Conservation (phyloP, 2,329 filamentous ascomycete species). For the Monosporascus sp. region DNA sequence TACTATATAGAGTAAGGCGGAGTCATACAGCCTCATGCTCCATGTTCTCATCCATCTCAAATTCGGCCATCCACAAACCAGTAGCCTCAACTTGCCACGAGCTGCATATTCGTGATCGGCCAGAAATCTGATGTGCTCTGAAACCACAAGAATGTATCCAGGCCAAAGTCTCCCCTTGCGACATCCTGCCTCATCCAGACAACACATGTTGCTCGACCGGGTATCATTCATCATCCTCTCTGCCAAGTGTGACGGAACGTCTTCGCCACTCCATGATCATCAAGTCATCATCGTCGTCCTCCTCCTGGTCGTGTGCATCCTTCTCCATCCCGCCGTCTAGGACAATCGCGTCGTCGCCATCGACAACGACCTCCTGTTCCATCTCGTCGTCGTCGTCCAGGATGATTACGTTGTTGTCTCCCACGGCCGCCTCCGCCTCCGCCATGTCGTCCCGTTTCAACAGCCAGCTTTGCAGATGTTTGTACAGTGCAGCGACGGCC, state of each 20-base stretch:
- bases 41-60: too few species aligned
- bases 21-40: too few species aligned
- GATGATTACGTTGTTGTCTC: not conserved
- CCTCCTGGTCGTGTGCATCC: not conserved
- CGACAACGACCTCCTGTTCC: not conserved
- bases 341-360: not conserved
- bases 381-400: not conserved
- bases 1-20: too few species aligned
- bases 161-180: too few species aligned
- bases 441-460: conserved; percentile 6
- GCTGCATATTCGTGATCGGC: too few species aligned
- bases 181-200: too few species aligned
- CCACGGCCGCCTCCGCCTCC: not conserved
- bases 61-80: too few species aligned
- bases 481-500: conserved; percentile 42
- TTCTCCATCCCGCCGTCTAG: not conserved
- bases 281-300: not conserved
- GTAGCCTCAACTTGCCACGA: too few species aligned
- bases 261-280: not conserved
- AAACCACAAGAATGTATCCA: too few species aligned
- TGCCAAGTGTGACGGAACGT: not conserved
- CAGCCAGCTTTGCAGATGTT: conserved; percentile 37
- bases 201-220: too few species aligned
- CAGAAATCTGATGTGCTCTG: too few species aligned
- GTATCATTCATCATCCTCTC: too few species aligned